Evolutionary conservation across 495 filamentous ascomycete genomes (phyloP).

Genomic region (Bathelium albidoporum): DNA sequence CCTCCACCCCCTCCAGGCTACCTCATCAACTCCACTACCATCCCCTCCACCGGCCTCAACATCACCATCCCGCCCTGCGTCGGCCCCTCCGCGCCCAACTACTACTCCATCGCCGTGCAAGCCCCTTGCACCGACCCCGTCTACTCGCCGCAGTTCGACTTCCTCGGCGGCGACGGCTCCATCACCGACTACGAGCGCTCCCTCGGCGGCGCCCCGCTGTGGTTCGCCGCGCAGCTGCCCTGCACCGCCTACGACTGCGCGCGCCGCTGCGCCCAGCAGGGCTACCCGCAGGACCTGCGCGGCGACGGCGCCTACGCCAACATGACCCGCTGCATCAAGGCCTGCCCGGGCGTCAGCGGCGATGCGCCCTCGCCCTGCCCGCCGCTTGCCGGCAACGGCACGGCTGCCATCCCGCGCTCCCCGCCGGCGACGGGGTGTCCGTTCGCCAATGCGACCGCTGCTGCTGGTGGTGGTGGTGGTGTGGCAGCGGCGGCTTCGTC

Average conservation of each 20-base stretch:
- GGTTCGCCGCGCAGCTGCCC: constrained; percentile 16
- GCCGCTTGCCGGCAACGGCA: background rate
- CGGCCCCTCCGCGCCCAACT: constrained; percentile 16
- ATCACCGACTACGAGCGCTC: constrained; percentile 14
- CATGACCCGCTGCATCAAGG: constrained; percentile 13
- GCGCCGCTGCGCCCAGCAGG: constrained; percentile 14
- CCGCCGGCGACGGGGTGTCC: background rate
- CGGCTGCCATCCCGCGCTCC: background rate
- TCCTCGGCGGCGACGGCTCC: constrained; percentile 14
- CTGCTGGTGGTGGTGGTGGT: background rate
- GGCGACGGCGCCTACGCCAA: constrained; percentile 8
- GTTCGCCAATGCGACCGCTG: background rate
- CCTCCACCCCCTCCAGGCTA: constrained; percentile 10
- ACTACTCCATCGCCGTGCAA: constrained; percentile 18
- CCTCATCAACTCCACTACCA: constrained; percentile 19
- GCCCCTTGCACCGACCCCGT: constrained; percentile 5
- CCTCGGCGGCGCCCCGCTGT: constrained; percentile 14
- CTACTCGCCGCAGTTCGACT: constrained; percentile 16
- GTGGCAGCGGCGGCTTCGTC: background rate
- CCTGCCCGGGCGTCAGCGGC: constrained; percentile 16
- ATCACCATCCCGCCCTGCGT: constrained; percentile 18
- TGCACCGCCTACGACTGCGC: constrained; percentile 21
- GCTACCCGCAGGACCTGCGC: constrained; percentile 14
- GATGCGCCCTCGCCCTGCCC: constrained; percentile 1
- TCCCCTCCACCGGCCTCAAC: constrained; percentile 11